phyloP scores from a whole-genome alignment of 2,329 filamentous ascomycete species.

The Ophiognomonia clavigignenti-juglandacearum region DNA sequence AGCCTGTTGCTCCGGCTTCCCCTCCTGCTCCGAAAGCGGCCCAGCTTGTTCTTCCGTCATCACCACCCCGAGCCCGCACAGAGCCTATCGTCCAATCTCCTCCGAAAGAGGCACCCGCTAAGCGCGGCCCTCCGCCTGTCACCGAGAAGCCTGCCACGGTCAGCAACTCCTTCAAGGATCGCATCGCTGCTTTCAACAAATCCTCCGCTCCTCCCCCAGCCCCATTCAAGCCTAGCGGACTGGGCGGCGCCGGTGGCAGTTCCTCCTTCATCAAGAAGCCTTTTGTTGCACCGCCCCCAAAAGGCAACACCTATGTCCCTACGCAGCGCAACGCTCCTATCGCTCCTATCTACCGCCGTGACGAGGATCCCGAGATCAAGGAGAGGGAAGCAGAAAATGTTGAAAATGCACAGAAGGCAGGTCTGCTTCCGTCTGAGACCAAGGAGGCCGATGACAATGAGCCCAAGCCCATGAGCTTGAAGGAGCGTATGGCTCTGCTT shows the following conservation, averaged over 20 bases:
- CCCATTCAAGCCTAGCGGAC: constrained; percentile 78
- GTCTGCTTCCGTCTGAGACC: constrained; percentile 42
- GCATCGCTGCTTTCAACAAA: constrained; percentile 97
- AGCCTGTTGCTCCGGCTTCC: constrained; percentile 25
- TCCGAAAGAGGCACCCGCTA: constrained; percentile 33
- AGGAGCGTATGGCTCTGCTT: constrained; percentile 89
- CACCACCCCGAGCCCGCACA: constrained; percentile 27
- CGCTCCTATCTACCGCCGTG: constrained; percentile 74
- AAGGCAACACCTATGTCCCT: constrained; percentile 84
- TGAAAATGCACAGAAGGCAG: constrained; percentile 65
- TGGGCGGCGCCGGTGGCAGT: constrained; percentile 44
- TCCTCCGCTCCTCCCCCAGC: constrained; percentile 76
- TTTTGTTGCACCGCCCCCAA: constrained; percentile 91
- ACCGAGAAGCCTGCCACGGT: constrained; percentile 62
- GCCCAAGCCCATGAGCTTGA: constrained; percentile 87
- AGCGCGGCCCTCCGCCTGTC: constrained; percentile 59
- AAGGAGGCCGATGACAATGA: constrained; percentile 65
- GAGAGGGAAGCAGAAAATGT: constrained; percentile 61
- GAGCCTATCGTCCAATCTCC: constrained; percentile 17
- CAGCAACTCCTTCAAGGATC: constrained; percentile 80
- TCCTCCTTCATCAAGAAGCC: constrained; percentile 89
- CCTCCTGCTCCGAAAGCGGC: constrained; percentile 34
- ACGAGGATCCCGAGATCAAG: constrained; percentile 74
- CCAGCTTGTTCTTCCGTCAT: constrained; percentile 26
- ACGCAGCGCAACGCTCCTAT: constrained; percentile 65